Conservation (phyloP, 805 yeast genomes). For the Kazachstania bromeliacearum region DNA sequence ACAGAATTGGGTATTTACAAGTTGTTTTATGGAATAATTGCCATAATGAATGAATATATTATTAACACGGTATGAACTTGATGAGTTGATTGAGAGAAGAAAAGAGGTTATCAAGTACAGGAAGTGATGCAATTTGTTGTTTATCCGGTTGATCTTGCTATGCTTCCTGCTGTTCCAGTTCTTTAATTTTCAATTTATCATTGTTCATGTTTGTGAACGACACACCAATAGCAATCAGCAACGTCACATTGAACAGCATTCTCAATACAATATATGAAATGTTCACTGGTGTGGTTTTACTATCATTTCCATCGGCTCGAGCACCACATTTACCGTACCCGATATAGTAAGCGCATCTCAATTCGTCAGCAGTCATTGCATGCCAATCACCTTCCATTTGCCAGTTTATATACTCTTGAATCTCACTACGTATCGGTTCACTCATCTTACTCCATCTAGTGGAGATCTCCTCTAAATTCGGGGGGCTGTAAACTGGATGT, state of each 20-base stretch:
- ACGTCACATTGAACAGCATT: conserved; percentile 16
- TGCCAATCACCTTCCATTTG: conserved; percentile 30
- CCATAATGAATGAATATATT: too few relatives aligned
- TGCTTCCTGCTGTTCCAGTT: too few relatives aligned
- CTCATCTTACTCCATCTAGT: conserved; percentile 28
- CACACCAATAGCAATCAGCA: conserved; percentile 14
- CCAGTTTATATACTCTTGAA: conserved; percentile 29
- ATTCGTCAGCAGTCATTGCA: conserved; percentile 21
- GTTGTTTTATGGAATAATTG: too few relatives aligned
- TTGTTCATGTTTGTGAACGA: conserved; percentile 6
- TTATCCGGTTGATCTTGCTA: too few relatives aligned
- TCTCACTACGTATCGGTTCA: conserved; percentile 28
- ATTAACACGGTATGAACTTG: too few relatives aligned
- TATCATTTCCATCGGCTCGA: conserved; percentile 11
- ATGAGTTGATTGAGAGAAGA: too few relatives aligned
- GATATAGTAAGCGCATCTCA: conserved; percentile 28
- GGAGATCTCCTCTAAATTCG: conserved; percentile 24
- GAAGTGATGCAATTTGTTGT: too few relatives aligned
- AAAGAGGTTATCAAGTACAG: too few relatives aligned
- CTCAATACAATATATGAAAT: conserved; percentile 13
- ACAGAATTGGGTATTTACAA: too few relatives aligned
- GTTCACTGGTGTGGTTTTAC: conserved; percentile 2
- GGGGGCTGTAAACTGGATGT: conserved; percentile 20
- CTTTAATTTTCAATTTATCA: conserved; percentile 6
- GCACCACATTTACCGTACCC: conserved; percentile 35